Conservation (phyloP, 345 rosid genomes). For the Pugionium dolabratum region DNA sequence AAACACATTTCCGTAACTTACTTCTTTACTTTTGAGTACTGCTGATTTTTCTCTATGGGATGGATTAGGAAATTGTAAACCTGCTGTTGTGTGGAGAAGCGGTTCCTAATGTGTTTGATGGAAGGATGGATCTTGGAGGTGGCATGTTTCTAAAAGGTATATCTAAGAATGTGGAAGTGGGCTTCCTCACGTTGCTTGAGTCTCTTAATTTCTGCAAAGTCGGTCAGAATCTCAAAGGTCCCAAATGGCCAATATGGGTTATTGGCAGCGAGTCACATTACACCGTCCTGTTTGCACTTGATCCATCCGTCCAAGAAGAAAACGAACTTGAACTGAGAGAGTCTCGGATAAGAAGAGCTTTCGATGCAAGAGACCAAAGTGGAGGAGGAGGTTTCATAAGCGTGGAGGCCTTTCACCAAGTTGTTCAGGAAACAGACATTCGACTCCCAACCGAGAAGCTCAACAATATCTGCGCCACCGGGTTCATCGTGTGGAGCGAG, state of each 20-base stretch:
- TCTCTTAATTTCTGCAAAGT: conserved; percentile 96
- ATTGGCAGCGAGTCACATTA: conserved; percentile 99
- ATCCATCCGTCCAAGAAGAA: conserved; percentile 86
- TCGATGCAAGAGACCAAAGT: conserved; percentile 93
- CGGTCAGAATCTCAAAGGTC: conserved; percentile 91
- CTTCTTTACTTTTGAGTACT: not conserved
- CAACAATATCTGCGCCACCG: conserved; percentile 66
- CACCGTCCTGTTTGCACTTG: conserved; percentile 90
- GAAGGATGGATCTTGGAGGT: conserved; percentile 96
- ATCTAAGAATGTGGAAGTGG: conserved; percentile 81
- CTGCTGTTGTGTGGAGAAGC: conserved; percentile 94
- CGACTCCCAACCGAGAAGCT: conserved; percentile 69
- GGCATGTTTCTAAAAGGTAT: conserved; percentile 93
- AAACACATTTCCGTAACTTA: not conserved
- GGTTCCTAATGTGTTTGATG: conserved; percentile 93
- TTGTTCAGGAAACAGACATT: conserved; percentile 62
- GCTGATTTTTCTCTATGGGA: conserved; percentile 17
- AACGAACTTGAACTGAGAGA: conserved; percentile 94
- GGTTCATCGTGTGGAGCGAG: conserved; percentile 97
- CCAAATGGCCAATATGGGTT: conserved; percentile 99
- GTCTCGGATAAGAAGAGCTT: conserved; percentile 80
- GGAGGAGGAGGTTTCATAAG: conserved; percentile 99
- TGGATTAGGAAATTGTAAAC: conserved; percentile 89
- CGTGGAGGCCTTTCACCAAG: conserved; percentile 92
- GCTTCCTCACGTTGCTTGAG: conserved; percentile 92